phyloP scores from a whole-genome alignment of 805 yeast genomes.

The Ogataea methanolica region DNA sequence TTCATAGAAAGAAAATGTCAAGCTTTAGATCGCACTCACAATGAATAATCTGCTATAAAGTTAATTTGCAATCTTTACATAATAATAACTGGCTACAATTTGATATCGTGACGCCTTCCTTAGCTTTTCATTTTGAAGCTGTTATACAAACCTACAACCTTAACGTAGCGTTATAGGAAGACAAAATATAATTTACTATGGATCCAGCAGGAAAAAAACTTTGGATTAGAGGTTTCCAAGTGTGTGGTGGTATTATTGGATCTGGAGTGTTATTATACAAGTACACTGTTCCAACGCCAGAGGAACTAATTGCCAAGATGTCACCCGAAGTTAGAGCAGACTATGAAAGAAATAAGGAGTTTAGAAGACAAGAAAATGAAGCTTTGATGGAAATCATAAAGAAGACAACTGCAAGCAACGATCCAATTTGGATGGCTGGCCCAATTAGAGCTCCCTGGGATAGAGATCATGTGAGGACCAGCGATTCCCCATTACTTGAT shows the following conservation, averaged over 20 bases:
- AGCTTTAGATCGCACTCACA: too few relatives aligned
- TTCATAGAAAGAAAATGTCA: too few relatives aligned
- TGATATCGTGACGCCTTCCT: background rate
- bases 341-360: slow-evolving; percentile 58
- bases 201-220: slow-evolving; percentile 12
- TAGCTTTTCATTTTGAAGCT: background rate
- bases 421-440: slow-evolving; percentile 83
- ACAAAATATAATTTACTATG: background rate
- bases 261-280: slow-evolving; percentile 68
- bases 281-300: slow-evolving; percentile 82
- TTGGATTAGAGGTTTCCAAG: slow-evolving; percentile 28
- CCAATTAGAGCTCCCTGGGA: slow-evolving; percentile 67
- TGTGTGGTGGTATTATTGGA: slow-evolving; percentile 65
- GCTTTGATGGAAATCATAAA: slow-evolving; percentile 64
- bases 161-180: background rate
- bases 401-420: slow-evolving; percentile 59
- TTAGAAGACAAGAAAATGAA: slow-evolving; percentile 65
- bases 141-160: background rate
- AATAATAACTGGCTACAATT: too few relatives aligned
- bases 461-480: slow-evolving; percentile 30
- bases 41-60: too few relatives aligned
- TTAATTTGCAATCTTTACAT: too few relatives aligned
- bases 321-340: slow-evolving; percentile 82
- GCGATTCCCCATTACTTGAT: slow-evolving; percentile 33
- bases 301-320: slow-evolving; percentile 62